A percentile compares a stretch with the other conserved stretches of the same genome.
These are phyloP conservation scores for Pseudocercospora crystallina DNA, from an alignment of 2,329 filamentous ascomycete genomes.

Conservation along the genomic window DNA sequence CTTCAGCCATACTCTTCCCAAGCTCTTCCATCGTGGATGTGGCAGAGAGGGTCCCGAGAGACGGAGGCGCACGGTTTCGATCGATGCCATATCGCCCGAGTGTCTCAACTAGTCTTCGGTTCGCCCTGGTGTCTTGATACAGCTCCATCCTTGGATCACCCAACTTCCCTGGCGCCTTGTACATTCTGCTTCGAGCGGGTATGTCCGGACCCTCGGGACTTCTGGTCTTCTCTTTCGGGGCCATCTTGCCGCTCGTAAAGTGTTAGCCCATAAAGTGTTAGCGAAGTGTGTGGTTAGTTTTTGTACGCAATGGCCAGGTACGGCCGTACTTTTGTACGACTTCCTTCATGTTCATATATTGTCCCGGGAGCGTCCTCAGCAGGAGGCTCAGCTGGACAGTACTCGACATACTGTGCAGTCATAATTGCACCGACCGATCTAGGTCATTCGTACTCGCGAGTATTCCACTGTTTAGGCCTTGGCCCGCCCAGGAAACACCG, in stretches of 20 bases:
- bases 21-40: slow-evolving; percentile 2
- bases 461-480: no score
- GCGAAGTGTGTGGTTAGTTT: no score
- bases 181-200: background rate
- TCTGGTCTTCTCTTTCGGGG: background rate
- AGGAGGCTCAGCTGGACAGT: background rate
- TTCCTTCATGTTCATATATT: background rate
- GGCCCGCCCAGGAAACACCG: no score
- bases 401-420: no score
- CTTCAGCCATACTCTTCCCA: slow-evolving; percentile 1
- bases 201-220: background rate
- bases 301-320: background rate
- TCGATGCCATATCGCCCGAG: slow-evolving; percentile 1
- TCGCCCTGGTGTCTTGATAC: slow-evolving; percentile 1
- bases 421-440: no score
- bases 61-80: background rate
- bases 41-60: background rate
- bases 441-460: no score
- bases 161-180: background rate
- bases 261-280: no score
- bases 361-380: background rate
- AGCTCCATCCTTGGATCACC: slow-evolving; percentile 1
- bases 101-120: background rate
- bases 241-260: background rate
- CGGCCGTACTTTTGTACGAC: slow-evolving; percentile 1